phyloP scores from a whole-genome alignment of 1,284 basidiomycete species.

The Neonothopanus nambi region DNA sequence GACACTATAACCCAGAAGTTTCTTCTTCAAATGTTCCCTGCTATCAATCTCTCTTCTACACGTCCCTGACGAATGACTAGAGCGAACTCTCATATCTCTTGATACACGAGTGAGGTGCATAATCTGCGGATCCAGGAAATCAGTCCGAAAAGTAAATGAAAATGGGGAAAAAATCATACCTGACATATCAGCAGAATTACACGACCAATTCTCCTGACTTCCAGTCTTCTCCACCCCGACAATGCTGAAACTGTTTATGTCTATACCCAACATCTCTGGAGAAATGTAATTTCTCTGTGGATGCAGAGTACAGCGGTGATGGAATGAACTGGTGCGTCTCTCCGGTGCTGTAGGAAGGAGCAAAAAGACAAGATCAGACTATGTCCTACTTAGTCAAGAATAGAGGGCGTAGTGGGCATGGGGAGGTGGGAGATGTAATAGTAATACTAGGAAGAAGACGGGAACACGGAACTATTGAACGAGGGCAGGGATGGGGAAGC shows the following conservation, averaged over 20 bases:
- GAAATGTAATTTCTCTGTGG: constrained; percentile 69
- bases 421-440: too few relatives aligned
- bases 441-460: too few relatives aligned
- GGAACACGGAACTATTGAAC: too few relatives aligned
- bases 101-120: constrained; percentile 14
- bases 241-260: constrained; percentile 63
- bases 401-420: too few relatives aligned
- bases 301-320: constrained; percentile 72
- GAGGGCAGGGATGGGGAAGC: too few relatives aligned
- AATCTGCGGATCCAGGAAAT: not conserved
- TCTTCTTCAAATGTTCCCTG: constrained; percentile 95
- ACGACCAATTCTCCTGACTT: constrained; percentile 47
- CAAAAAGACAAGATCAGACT: too few relatives aligned
- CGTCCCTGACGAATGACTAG: too few relatives aligned
- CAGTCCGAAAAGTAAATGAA: too few relatives aligned
- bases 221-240: constrained; percentile 51
- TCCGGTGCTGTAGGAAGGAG: constrained; percentile 60
- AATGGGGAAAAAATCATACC: not conserved
- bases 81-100: constrained; percentile 9
- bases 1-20: constrained; percentile 92
- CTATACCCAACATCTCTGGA: constrained; percentile 65
- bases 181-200: constrained; percentile 29
- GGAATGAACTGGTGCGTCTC: constrained; percentile 82
- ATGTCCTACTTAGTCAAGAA: not conserved
- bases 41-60: constrained; percentile 92